Conservation (phyloP, 1,284 basidiomycete species). For the Boletus coffeatus region DNA sequence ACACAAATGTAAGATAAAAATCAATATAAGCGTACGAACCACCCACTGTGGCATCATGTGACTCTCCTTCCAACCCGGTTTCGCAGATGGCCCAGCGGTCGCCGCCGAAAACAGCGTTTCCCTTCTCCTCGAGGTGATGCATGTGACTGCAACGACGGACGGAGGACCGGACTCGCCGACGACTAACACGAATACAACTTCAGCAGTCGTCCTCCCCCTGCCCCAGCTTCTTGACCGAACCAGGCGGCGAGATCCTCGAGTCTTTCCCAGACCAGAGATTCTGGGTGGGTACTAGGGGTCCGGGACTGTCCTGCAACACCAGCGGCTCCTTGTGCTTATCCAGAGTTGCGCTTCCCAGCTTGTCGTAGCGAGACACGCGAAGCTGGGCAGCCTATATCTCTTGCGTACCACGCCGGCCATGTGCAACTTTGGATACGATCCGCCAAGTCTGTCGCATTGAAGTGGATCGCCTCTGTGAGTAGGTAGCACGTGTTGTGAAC, state of each 20-base stretch:
- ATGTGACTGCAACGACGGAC: too few species aligned
- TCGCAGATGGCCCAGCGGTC: too few species aligned
- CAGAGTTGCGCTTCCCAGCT: slow-evolving; percentile 55
- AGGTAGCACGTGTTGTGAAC: slow-evolving; percentile 79
- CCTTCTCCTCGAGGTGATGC: too few species aligned
- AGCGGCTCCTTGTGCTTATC: slow-evolving; percentile 73
- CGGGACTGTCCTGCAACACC: slow-evolving; percentile 76
- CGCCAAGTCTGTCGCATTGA: slow-evolving; percentile 68
- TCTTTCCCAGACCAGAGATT: slow-evolving; percentile 27
- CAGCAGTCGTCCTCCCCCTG: slow-evolving; percentile 5
- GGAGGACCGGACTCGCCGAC: slow-evolving; percentile 6
- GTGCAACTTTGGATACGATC: slow-evolving; percentile 75
- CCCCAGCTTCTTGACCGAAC: slow-evolving; percentile 28
- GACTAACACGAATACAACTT: slow-evolving; percentile 10
- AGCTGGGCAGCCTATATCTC: slow-evolving; percentile 66
- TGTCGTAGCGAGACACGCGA: slow-evolving; percentile 57
- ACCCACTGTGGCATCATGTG: too few species aligned
- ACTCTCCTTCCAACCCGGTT: too few species aligned
- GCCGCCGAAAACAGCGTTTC: too few species aligned
- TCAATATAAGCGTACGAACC: background rate
- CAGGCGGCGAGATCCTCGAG: slow-evolving; percentile 17
- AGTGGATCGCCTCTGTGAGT: slow-evolving; percentile 79
- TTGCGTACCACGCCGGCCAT: slow-evolving; percentile 65
- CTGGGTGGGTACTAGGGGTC: slow-evolving; percentile 47
- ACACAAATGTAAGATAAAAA: slow-evolving; percentile 1